Base-by-base conservation (phyloP, 2,329 filamentous ascomycete species). In the Lecanoromycetidae sp. region DNA sequence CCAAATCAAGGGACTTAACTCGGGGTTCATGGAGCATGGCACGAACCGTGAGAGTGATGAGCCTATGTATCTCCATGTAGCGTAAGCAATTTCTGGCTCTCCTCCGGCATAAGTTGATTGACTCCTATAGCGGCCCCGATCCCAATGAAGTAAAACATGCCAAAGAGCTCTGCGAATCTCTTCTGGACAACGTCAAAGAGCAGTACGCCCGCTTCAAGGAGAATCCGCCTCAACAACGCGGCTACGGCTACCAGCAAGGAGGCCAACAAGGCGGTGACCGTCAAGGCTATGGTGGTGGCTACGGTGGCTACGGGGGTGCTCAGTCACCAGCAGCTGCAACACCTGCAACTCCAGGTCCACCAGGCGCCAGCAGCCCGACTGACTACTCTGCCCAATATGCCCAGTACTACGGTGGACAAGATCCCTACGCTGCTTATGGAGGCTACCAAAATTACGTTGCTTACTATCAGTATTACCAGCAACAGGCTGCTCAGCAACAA, bases 1-100 rank as follows among this genome's bases (percentile, higher is more conserved):
- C 22, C 91, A 98, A 64, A 98, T 98, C 69, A 98, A 98, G 64
- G 91, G 91, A 15, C 86, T 85, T 54, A 88, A 88, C 32, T 96
- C 88, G 44, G 91, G 91, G 12, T 98, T 94, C 62, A 80, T 94
- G 60, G 91, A 98, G 63, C 79, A 82, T 38, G 79, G 82, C 26
- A 93, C 87, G n/a, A 84, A 85, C 54, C 77, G 72, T 34, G 91
- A 98, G 66, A 94, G 87, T 55, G 90, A 98, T 39, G 90, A 96
- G 62, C 79, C 87, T 2, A 96, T 98, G 87, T 96, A 87, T 61
- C 74, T 98, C 37, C 88, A 96, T 64, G 88, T 96, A 55, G 85
- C 91, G 84, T 93, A 74, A 63, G 84, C 74, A 48, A 48, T 38
- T 42, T 22, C 50, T 54, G n/a, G n/a, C n/a, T n/a, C n/a, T n/a